Conservation (phyloP, 2,329 filamentous ascomycete species). For the Pseudogymnoascus sp. region DNA sequence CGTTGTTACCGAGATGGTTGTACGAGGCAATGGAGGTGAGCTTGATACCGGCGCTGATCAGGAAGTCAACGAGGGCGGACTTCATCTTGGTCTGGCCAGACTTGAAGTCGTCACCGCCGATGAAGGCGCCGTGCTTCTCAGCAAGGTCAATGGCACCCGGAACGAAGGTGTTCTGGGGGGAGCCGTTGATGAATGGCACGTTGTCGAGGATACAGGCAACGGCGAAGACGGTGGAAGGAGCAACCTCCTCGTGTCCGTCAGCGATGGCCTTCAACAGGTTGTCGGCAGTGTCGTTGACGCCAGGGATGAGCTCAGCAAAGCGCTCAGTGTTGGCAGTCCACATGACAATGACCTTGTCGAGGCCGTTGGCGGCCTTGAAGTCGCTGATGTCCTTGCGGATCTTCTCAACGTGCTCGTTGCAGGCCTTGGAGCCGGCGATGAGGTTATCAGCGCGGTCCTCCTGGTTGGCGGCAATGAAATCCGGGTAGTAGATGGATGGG, state of each 20-base stretch:
- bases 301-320: slow-evolving; percentile 77
- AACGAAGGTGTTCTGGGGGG: slow-evolving; percentile 97
- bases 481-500: slow-evolving; percentile 95
- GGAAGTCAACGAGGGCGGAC: slow-evolving; percentile 93
- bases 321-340: slow-evolving; percentile 99
- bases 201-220: slow-evolving; percentile 88
- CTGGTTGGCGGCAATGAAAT: slow-evolving; percentile 99
- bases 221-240: slow-evolving; percentile 91
- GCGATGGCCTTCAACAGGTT: slow-evolving; percentile 87
- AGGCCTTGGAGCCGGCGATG: slow-evolving; percentile 75
- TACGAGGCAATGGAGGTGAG: slow-evolving; percentile 97
- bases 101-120: slow-evolving; percentile 99
- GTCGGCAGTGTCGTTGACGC: slow-evolving; percentile 93
- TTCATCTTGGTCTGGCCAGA: slow-evolving; percentile 99
- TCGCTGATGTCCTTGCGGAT: slow-evolving; percentile 88
- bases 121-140: slow-evolving; percentile 78
- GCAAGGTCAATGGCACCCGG: slow-evolving; percentile 86
- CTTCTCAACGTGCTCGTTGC: slow-evolving; percentile 79
- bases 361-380: slow-evolving; percentile 76
- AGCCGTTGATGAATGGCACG: slow-evolving; percentile 96
- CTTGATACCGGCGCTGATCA: slow-evolving; percentile 98
- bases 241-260: slow-evolving; percentile 78
- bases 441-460: slow-evolving; percentile 92
- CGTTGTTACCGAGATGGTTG: slow-evolving; percentile 99
- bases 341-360: slow-evolving; percentile 94